phyloP scores from a whole-genome alignment of 106 monocot genomes.

The Narthecium ossifragum region DNA sequence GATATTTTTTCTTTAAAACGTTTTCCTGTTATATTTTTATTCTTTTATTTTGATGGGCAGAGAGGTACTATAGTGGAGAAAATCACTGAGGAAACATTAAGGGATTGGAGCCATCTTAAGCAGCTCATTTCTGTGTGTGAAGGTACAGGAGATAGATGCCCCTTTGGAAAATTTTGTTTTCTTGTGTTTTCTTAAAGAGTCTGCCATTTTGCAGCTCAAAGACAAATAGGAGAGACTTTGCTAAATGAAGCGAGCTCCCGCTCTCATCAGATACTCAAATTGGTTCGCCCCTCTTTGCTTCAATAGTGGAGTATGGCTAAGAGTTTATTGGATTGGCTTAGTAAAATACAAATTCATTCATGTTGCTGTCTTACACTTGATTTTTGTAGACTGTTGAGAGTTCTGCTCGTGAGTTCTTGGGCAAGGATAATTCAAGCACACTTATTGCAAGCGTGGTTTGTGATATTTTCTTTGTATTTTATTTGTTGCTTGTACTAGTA shows the following conservation, averaged over 20 bases:
- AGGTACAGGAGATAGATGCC: too few species aligned
- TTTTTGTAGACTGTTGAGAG: slow-evolving; percentile 87
- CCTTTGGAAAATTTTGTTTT: too few species aligned
- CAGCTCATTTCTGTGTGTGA: slow-evolving; percentile 71
- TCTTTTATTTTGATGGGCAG: too few species aligned
- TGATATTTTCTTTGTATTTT: neutral
- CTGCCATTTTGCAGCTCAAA: slow-evolving; percentile 57
- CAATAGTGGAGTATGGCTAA: too few species aligned
- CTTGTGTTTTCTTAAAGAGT: neutral
- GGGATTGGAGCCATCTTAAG: slow-evolving; percentile 58
- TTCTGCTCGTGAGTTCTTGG: slow-evolving; percentile 85
- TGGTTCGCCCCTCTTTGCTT: slow-evolving; percentile 71
- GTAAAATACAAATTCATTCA: too few species aligned
- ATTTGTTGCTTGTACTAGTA: neutral
- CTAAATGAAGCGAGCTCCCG: slow-evolving; percentile 94
- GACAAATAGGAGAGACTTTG: slow-evolving; percentile 86
- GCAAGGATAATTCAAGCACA: slow-evolving; percentile 64
- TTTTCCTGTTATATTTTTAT: neutral
- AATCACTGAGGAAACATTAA: slow-evolving; percentile 53
- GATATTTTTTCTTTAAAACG: neutral
- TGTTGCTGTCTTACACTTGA: neutral
- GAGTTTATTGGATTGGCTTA: too few species aligned
- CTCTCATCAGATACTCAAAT: slow-evolving; percentile 96
- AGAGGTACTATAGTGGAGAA: slow-evolving; percentile 70
- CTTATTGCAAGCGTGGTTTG: slow-evolving; percentile 87